Evolutionary conservation across 768 basidiomycete genomes (phyloP).

Genomic region (Lepiota brunneoincarnata): DNA sequence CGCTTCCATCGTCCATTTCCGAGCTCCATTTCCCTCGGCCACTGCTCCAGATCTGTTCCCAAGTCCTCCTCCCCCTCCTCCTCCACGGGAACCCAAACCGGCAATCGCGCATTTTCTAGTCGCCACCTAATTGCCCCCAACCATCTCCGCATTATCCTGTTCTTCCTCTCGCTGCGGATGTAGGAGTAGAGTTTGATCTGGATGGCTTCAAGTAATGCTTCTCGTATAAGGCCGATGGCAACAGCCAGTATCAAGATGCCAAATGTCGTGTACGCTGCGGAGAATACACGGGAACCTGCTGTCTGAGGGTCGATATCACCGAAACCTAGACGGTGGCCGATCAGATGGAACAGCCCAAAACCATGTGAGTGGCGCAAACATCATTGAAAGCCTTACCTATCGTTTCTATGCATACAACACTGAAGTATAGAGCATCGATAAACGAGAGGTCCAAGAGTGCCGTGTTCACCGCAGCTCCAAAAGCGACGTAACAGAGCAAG

Average conservation of each 20-base stretch:
- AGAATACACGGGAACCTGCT: conserved; percentile 54
- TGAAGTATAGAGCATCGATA: conserved; percentile 77
- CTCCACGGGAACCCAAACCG: conserved; percentile 45
- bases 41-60: not conserved
- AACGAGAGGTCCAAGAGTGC: conserved; percentile 55
- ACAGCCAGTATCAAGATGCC: conserved; percentile 67
- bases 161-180: conserved; percentile 45
- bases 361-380: not conserved
- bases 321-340: conserved; percentile 43
- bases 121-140: conserved; percentile 61
- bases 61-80: not conserved
- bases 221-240: conserved; percentile 61
- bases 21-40: not conserved
- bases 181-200: conserved; percentile 64
- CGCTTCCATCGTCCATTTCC: conserved; percentile 2
- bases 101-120: conserved; percentile 45
- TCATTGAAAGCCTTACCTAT: conserved; percentile 34
- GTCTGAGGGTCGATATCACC: conserved; percentile 67
- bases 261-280: conserved; percentile 52
- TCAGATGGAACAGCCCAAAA: not conserved
- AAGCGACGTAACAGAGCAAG: conserved; percentile 67
- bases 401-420: conserved; percentile 70
- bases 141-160: conserved; percentile 53
- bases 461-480: conserved; percentile 64
- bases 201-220: conserved; percentile 70